These are phyloP conservation scores for Cladosporium sp. DNA, from an alignment of 2,329 filamentous ascomycete species.

Conservation along the genomic window DNA sequence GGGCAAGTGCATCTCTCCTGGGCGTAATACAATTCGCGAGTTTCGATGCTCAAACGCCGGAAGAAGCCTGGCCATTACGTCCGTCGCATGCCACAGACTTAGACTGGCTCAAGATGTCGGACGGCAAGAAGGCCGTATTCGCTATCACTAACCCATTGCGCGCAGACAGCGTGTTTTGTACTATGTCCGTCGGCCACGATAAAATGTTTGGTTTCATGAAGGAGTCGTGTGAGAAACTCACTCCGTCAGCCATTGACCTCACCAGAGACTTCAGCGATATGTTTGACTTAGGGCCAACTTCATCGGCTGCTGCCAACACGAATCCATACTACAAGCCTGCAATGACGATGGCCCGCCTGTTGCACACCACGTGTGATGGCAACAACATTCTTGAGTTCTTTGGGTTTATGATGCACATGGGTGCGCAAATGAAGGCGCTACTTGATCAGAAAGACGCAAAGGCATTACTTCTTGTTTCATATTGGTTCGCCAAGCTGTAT, in stretches of 20 bases:
- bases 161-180: constrained; percentile 45
- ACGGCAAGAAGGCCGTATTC: constrained; percentile 55
- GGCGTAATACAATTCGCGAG: constrained; percentile 45
- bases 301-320: background rate
- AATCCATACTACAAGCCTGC: constrained; percentile 30
- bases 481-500: constrained; percentile 52
- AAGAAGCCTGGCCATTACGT: constrained; percentile 55
- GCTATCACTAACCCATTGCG: constrained; percentile 47
- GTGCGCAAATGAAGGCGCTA: constrained; percentile 41
- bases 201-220: background rate
- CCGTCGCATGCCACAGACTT: constrained; percentile 43
- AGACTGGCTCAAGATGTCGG: constrained; percentile 55
- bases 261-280: constrained; percentile 8
- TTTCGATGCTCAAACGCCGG: constrained; percentile 39
- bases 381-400: constrained; percentile 45
- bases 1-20: constrained; percentile 47
- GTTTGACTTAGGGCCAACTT: constrained; percentile 15
- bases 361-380: constrained; percentile 35
- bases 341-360: constrained; percentile 35
- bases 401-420: constrained; percentile 45
- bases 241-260: background rate
- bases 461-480: constrained; percentile 53
- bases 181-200: constrained; percentile 3
- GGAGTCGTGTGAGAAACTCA: constrained; percentile 16
- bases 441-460: constrained; percentile 49